Evolutionary conservation across 495 filamentous ascomycete species (phyloP).

Genomic region (Xylaria scruposa): DNA sequence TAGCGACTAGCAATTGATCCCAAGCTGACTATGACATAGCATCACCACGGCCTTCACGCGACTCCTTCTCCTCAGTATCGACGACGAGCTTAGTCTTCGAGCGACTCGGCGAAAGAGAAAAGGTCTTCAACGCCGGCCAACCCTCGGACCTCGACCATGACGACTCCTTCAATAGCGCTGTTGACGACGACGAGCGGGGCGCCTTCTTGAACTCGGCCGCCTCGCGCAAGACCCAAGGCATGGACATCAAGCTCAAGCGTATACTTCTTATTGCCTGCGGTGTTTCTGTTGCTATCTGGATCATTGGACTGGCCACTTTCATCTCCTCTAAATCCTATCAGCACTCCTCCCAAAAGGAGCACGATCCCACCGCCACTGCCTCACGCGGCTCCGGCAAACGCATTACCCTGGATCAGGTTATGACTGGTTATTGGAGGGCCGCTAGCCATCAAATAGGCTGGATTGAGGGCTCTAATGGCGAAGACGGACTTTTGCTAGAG

Average conservation of each 20-base stretch:
- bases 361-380: slow-evolving; percentile 71
- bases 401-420: slow-evolving; percentile 81
- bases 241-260: slow-evolving; percentile 67
- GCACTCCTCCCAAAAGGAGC: slow-evolving; percentile 63
- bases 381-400: slow-evolving; percentile 73
- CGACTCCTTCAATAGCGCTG: slow-evolving; percentile 51
- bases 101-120: slow-evolving; percentile 63
- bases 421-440: slow-evolving; percentile 74
- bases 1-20: neutral
- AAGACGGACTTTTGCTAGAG: slow-evolving; percentile 86
- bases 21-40: slow-evolving; percentile 27
- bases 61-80: slow-evolving; percentile 71
- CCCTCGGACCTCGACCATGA: slow-evolving; percentile 49
- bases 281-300: slow-evolving; percentile 78
- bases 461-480: slow-evolving; percentile 83
- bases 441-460: slow-evolving; percentile 77
- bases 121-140: slow-evolving; percentile 47
- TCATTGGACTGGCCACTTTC: slow-evolving; percentile 78
- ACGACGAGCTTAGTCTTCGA: slow-evolving; percentile 82
- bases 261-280: slow-evolving; percentile 71
- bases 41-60: slow-evolving; percentile 55
- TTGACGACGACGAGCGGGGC: slow-evolving; percentile 50
- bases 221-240: slow-evolving; percentile 44
- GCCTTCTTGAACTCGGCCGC: slow-evolving; percentile 48
- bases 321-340: slow-evolving; percentile 69